phyloP scores from a whole-genome alignment of 805 yeast genomes.

The Teunomyces gatunensis region DNA sequence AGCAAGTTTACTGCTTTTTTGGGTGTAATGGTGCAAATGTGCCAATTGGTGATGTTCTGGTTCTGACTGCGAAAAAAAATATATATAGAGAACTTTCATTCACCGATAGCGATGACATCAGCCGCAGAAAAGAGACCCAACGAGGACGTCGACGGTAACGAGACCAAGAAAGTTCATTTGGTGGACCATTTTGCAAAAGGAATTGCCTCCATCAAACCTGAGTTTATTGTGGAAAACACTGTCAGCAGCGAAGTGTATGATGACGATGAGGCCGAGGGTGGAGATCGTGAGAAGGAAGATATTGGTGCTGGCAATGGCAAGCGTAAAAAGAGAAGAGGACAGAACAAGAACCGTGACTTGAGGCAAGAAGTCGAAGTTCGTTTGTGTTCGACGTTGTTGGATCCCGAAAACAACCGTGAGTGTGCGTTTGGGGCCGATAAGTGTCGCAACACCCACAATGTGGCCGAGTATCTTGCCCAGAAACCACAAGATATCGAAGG shows the following conservation, averaged over 20 bases:
- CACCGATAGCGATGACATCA: not conserved
- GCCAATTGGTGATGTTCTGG: not conserved
- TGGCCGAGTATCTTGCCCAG: constrained; percentile 56
- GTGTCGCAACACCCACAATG: constrained; percentile 79
- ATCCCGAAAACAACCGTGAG: constrained; percentile 45
- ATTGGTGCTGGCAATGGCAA: constrained; percentile 32
- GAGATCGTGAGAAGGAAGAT: constrained; percentile 31
- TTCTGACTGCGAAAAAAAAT: not conserved
- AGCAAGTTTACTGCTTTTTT: not conserved
- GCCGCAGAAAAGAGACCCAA: constrained; percentile 13
- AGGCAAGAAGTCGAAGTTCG: constrained; percentile 66
- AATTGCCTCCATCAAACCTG: constrained; percentile 73
- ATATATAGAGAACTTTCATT: no score
- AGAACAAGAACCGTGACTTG: constrained; percentile 78
- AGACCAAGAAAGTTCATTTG: constrained; percentile 17
- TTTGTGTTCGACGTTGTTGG: constrained; percentile 62
- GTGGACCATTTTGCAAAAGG: constrained; percentile 47
- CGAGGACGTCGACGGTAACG: constrained; percentile 15
- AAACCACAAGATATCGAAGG: constrained; percentile 77
- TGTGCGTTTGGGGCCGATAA: constrained; percentile 67
- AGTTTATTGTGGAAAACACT: constrained; percentile 54
- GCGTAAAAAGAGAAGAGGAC: constrained; percentile 63
- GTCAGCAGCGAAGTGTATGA: constrained; percentile 39
- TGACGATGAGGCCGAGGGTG: constrained; percentile 47
- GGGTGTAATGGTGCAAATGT: not conserved